These are phyloP conservation scores for Steccherinum ochraceum DNA, from an alignment of 768 basidiomycete species.

Conservation along the genomic window DNA sequence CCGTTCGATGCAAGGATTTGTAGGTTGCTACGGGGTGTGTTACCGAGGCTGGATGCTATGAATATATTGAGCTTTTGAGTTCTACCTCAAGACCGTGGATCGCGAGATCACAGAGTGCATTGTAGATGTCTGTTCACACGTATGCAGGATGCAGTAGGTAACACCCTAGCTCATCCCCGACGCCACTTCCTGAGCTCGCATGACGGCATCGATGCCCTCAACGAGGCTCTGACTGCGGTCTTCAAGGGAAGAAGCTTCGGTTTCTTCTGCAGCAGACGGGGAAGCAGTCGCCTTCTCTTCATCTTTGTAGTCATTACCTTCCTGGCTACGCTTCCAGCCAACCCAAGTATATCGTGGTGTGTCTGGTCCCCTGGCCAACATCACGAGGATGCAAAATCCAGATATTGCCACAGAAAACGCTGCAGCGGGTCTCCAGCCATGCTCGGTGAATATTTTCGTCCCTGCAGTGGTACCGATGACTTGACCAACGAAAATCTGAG, in stretches of 20 bases:
- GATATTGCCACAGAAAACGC: slow-evolving; percentile 50
- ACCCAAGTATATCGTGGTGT: slow-evolving; percentile 45
- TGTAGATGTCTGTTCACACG: too few relatives aligned
- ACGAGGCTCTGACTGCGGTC: too few relatives aligned
- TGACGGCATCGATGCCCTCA: too few relatives aligned
- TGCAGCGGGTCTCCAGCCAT: slow-evolving; percentile 64
- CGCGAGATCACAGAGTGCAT: too few relatives aligned
- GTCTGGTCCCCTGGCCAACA: slow-evolving; percentile 64
- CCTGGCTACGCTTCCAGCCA: slow-evolving; percentile 34
- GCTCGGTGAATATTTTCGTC: slow-evolving; percentile 56
- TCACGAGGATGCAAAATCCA: slow-evolving; percentile 45
- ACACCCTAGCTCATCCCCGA: too few relatives aligned
- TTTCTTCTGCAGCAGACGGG: too few relatives aligned
- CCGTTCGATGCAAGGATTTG: background rate
- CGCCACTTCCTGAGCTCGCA: too few relatives aligned
- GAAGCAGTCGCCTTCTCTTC: too few relatives aligned
- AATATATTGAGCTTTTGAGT: background rate
- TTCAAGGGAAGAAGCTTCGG: too few relatives aligned
- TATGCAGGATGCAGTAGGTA: too few relatives aligned
- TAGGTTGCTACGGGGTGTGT: background rate
- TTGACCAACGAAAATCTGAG: slow-evolving; percentile 60
- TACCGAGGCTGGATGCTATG: background rate
- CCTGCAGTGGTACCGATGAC: slow-evolving; percentile 73
- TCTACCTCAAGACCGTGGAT: background rate
- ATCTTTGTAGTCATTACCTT: too few relatives aligned